Evolutionary conservation across 1,139 yeast species (phyloP), one percentile per base, ranked within the genome.

Genomic region (Hyphopichia pseudoburtonii): DNA sequence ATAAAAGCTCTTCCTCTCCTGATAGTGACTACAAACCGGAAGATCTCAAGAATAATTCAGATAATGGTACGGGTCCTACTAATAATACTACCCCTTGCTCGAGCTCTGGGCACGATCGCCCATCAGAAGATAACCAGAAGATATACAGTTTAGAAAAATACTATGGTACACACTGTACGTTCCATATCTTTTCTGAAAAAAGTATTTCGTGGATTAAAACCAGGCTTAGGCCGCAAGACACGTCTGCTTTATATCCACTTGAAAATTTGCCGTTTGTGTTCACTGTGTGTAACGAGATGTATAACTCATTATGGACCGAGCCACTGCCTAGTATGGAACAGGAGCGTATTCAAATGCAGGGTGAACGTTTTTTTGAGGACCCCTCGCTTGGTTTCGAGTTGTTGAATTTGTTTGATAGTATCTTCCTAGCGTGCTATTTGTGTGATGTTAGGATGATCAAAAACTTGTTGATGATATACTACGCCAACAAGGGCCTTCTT

Each of bases 361-460:
- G 17, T 12, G 28, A 23, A 3, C 12, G 19, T 9, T 17, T 34
- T 7, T 33, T 33, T 10, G 21, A 28, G 2, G 11, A 14, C 11
- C 25, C 29, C 8, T 4, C n/a, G 10, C n/a, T 34, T 6, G 17
- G 12, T 8, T 18, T n/a, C 7, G 33, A 34, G 24, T n/a, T 34
- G n/a, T 14, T 28, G 11, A 30, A 34, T 9, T 14, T 29, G 2
- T 34, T 34, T 11, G 37, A 30, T 21, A 9, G 17, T 17, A 27
- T 36, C 9, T 40, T 17, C 25, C 17, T 38, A 14, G 43, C 35
- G 3, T 32, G 30, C 17, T 33, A 17, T 38, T 41, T 23, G 29
- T 48, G 18, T 23, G 52, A 52, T 19, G 37, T 43, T n/a, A 41
- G 45, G 12, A 41, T 32, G 5, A 40, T 46, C 9, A 35, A 41